These are phyloP conservation scores for Lecanosticta acicola DNA, from an alignment of 2,329 filamentous ascomycete species.

Conservation along the genomic window DNA sequence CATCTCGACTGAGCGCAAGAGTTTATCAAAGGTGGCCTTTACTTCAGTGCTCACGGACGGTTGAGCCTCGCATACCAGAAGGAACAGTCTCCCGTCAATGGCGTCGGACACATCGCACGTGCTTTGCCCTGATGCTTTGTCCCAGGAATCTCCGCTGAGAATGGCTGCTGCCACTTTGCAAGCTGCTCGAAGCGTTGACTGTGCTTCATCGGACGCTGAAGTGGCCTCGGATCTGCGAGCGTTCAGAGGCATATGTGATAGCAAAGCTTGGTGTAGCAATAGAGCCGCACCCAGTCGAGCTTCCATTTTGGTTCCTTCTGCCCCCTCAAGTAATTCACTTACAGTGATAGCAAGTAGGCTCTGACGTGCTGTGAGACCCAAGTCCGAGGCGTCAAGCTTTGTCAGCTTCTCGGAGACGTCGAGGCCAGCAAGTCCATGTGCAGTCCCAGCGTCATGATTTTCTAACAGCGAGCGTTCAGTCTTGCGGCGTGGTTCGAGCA, in stretches of 20 bases:
- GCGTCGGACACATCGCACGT: conserved; percentile 49
- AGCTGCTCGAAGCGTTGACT: conserved; percentile 30
- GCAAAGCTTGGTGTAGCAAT: conserved; percentile 29
- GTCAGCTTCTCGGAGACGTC: conserved; percentile 15
- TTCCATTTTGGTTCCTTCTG: conserved; percentile 2
- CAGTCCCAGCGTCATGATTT: neutral
- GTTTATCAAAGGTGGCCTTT: conserved; percentile 19
- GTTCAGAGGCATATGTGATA: conserved; percentile 28
- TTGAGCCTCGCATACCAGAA: conserved; percentile 17
- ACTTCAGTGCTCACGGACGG: conserved; percentile 14
- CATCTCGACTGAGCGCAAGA: conserved; percentile 20
- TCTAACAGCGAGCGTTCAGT: neutral
- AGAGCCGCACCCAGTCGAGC: conserved; percentile 20
- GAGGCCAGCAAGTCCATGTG: conserved; percentile 12
- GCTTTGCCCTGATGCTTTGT: conserved; percentile 31
- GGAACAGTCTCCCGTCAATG: conserved; percentile 50
- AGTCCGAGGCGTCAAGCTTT: conserved; percentile 11
- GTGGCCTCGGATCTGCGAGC: conserved; percentile 23
- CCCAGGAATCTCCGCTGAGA: conserved; percentile 29
- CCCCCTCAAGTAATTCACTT: conserved; percentile 14
- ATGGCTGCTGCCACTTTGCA: conserved; percentile 34
- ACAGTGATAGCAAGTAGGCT: conserved; percentile 23
- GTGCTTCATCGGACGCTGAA: conserved; percentile 7
- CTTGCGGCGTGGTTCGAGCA: conserved; percentile 34
- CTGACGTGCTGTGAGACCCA: conserved; percentile 25